phyloP scores from a whole-genome alignment of 768 basidiomycete genomes.

The Auriscalpium vulgare region DNA sequence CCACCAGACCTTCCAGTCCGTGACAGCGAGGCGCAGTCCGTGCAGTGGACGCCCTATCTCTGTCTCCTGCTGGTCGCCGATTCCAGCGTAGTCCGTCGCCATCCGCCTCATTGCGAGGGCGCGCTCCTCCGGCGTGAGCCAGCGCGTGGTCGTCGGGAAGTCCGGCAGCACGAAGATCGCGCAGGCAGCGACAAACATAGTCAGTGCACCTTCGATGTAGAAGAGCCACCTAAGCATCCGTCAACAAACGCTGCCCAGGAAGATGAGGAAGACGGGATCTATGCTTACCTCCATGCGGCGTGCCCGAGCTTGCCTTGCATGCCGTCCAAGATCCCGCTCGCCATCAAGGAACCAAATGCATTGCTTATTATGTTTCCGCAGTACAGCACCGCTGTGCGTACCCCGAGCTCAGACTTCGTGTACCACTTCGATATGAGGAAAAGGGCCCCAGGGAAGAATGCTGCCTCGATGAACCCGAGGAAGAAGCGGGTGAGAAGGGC shows the following conservation, averaged over 20 bases:
- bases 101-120: slow-evolving; percentile 52
- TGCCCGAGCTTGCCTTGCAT: slow-evolving; percentile 64
- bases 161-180: slow-evolving; percentile 65
- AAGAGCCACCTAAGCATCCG: slow-evolving; percentile 48
- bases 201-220: slow-evolving; percentile 55
- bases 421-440: slow-evolving; percentile 65
- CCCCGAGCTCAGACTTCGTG: slow-evolving; percentile 57
- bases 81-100: slow-evolving; percentile 47
- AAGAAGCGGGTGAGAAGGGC: slow-evolving; percentile 62
- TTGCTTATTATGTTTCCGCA: slow-evolving; percentile 73
- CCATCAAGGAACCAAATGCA: slow-evolving; percentile 72
- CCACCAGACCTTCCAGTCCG: slow-evolving; percentile 86
- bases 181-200: slow-evolving; percentile 39
- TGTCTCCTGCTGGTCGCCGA: slow-evolving; percentile 42
- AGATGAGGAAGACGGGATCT: too few relatives aligned
- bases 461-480: slow-evolving; percentile 50
- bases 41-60: slow-evolving; percentile 27
- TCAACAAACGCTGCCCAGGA: background rate
- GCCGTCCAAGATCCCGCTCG: slow-evolving; percentile 59
- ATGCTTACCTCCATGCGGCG: slow-evolving; percentile 59
- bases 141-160: slow-evolving; percentile 53
- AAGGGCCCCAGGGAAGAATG: slow-evolving; percentile 62
- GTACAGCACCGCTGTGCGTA: slow-evolving; percentile 55
- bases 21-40: slow-evolving; percentile 51
- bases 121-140: slow-evolving; percentile 52